phyloP scores from a whole-genome alignment of 495 filamentous ascomycete species.

The Podospora bellae-mahoneyi region DNA sequence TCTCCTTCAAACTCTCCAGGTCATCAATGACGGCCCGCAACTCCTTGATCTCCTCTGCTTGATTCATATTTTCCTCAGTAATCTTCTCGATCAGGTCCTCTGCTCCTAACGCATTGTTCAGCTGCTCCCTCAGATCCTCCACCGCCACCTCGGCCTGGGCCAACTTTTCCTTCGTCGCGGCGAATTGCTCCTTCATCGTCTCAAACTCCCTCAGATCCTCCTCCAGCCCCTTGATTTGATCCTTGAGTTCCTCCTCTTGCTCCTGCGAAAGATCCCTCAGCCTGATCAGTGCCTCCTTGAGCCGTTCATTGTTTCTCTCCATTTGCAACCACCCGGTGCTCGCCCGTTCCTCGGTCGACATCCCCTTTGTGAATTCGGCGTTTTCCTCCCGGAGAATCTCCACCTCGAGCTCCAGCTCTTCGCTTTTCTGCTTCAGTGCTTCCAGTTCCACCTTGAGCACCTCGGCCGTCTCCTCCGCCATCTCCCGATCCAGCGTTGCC shows the following conservation, averaged over 20 bases:
- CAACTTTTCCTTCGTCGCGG: constrained; percentile 66
- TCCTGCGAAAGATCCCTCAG: constrained; percentile 84
- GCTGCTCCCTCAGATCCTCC: constrained; percentile 83
- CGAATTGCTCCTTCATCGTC: constrained; percentile 66
- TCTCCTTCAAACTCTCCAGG: constrained; percentile 79
- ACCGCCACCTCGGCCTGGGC: constrained; percentile 69
- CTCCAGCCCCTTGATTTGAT: constrained; percentile 74
- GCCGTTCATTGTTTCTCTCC: constrained; percentile 81
- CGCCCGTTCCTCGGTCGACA: constrained; percentile 81
- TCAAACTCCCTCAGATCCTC: constrained; percentile 72
- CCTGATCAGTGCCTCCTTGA: constrained; percentile 80
- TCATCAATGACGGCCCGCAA: constrained; percentile 78
- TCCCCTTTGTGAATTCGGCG: constrained; percentile 72
- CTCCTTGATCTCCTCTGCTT: constrained; percentile 79
- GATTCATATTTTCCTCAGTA: constrained; percentile 74
- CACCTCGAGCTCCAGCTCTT: constrained; percentile 84
- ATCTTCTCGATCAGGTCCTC: constrained; percentile 94
- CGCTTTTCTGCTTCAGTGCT: constrained; percentile 64
- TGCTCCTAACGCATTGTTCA: constrained; percentile 80
- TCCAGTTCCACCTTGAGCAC: constrained; percentile 75
- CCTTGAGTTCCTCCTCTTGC: constrained; percentile 73
- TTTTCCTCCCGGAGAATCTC: constrained; percentile 88
- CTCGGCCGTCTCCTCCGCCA: constrained; percentile 93
- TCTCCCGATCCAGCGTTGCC: constrained; percentile 84
- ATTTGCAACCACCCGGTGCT: constrained; percentile 87